A percentile compares a stretch with the other conserved stretches of the same genome.
Evolutionary conservation across 306 rosid species (phyloP).

Genomic region (Quercus glauca): DNA sequence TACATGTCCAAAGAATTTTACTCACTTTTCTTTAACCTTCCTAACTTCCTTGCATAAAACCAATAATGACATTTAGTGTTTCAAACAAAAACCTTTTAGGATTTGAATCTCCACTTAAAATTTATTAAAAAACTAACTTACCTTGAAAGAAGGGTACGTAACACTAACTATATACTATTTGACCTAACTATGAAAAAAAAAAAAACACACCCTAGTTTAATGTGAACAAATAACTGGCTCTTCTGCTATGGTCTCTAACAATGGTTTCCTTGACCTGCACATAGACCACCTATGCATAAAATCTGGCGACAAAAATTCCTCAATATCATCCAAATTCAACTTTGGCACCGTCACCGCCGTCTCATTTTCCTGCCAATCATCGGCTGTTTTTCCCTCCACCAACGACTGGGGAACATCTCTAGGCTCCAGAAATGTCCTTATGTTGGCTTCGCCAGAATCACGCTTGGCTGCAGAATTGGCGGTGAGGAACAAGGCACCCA

Average conservation of each 20-base stretch:
- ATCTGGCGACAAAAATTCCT: constrained; percentile 56
- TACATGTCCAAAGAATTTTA: too few relatives aligned
- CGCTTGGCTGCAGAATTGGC: constrained; percentile 33
- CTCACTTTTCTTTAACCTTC: too few relatives aligned
- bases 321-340: constrained; percentile 57
- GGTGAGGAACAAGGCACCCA: constrained; percentile 57
- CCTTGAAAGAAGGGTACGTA: neutral
- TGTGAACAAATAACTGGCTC: constrained; percentile 36
- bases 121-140: too few relatives aligned
- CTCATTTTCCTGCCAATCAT: neutral
- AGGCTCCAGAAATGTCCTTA: constrained; percentile 27
- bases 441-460: constrained; percentile 16
- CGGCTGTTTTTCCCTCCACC: neutral
- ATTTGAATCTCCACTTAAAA: too few relatives aligned
- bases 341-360: neutral
- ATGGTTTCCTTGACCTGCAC: constrained; percentile 76
- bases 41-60: too few relatives aligned
- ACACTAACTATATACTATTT: too few relatives aligned
- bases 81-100: too few relatives aligned
- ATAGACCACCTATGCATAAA: constrained; percentile 58
- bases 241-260: constrained; percentile 78
- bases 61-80: too few relatives aligned
- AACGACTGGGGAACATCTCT: neutral
- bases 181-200: neutral
- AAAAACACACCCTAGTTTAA: constrained; percentile 6